Conservation (phyloP, 2,329 filamentous ascomycete species). For the Aspergillus pseudotamarii region DNA sequence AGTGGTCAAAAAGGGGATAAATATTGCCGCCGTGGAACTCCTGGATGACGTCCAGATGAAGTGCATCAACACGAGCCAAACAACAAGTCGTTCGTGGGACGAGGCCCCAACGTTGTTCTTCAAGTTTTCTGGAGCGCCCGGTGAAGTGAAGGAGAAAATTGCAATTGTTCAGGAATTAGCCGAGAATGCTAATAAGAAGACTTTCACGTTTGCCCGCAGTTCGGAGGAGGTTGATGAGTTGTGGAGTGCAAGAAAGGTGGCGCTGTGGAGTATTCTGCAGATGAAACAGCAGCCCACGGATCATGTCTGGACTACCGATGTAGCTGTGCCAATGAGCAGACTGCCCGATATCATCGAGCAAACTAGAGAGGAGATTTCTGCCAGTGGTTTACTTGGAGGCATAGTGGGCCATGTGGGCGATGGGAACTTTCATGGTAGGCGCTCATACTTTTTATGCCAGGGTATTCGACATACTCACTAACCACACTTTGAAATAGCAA, state of each 20-base stretch:
- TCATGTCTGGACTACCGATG: conserved; percentile 77
- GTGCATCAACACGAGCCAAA: conserved; percentile 60
- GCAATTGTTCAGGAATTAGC: conserved; percentile 62
- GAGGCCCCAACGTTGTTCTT: conserved; percentile 74
- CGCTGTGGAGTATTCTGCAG: conserved; percentile 72
- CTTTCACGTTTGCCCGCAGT: conserved; percentile 69
- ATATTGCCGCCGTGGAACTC: conserved; percentile 86
- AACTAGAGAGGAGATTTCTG: conserved; percentile 66
- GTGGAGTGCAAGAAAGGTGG: conserved; percentile 76
- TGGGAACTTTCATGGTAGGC: conserved; percentile 70
- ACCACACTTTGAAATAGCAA: conserved; percentile 45
- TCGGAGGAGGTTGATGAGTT: conserved; percentile 68
- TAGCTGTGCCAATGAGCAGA: conserved; percentile 75
- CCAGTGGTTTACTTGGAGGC: conserved; percentile 63
- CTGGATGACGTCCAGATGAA: conserved; percentile 89
- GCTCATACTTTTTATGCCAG: neutral
- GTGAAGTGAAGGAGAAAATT: conserved; percentile 66
- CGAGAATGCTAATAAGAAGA: conserved; percentile 44
- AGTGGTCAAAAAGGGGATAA: conserved; percentile 78
- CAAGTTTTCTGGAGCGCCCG: conserved; percentile 70
- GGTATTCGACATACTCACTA: neutral
- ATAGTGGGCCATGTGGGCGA: conserved; percentile 77
- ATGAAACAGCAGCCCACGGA: conserved; percentile 62
- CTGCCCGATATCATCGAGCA: conserved; percentile 73
- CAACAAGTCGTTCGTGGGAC: conserved; percentile 60